Evolutionary conservation across 352 stramenopile species (phyloP).

Genomic region (Aphanomyces astaci): DNA sequence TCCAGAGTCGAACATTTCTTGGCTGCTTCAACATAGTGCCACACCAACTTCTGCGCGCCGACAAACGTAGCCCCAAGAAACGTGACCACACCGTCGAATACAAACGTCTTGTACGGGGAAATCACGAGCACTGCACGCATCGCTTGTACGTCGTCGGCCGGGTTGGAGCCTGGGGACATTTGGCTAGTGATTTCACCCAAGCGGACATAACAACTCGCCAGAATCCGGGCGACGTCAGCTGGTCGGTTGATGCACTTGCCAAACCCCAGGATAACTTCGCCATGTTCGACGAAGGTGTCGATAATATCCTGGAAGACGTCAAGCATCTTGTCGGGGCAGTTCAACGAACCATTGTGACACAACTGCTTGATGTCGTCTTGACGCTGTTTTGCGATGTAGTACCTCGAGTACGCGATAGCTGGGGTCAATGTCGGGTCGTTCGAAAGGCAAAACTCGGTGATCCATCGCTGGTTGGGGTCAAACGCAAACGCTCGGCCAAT

Average conservation of each 20-base stretch:
- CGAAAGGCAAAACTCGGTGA: constrained; percentile 5
- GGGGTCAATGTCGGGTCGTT: constrained; percentile 13
- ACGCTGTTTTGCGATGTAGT: background rate
- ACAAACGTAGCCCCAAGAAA: constrained; percentile 8
- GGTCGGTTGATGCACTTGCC: constrained; percentile 9
- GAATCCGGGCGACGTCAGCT: background rate
- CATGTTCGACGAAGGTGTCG: constrained; percentile 8
- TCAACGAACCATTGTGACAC: background rate
- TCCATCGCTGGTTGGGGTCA: background rate
- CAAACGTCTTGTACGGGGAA: background rate
- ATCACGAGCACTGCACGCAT: background rate
- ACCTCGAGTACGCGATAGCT: constrained; percentile 1
- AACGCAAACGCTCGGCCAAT: background rate
- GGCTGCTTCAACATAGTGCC: background rate
- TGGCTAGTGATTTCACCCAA: background rate
- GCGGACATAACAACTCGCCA: background rate
- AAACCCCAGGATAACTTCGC: constrained; percentile 8
- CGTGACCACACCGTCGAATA: constrained; percentile 13
- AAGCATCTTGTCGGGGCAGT: background rate
- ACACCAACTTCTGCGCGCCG: background rate
- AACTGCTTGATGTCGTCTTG: constrained; percentile 4
- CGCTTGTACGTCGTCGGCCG: background rate
- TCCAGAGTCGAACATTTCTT: background rate
- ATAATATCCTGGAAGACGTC: constrained; percentile 7
- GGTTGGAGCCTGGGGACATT: background rate